phyloP scores from a whole-genome alignment of 2,329 filamentous ascomycete genomes.

The Torrubiella hemipterigena region DNA sequence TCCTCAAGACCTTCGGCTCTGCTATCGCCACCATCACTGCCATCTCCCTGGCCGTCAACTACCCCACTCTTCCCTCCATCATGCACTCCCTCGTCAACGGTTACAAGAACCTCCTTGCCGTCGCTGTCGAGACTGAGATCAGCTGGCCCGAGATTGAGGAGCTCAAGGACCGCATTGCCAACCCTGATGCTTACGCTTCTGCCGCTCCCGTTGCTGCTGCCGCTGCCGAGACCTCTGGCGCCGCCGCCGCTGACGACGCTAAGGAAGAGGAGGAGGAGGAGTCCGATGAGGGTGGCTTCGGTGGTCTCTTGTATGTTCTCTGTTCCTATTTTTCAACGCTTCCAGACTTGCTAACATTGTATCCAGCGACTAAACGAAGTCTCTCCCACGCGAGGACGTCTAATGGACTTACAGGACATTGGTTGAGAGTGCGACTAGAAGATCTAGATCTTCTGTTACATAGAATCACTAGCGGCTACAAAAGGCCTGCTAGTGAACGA shows the following conservation, averaged over 20 bases:
- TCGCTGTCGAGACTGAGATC: constrained; percentile 83
- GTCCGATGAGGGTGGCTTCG: constrained; percentile 59
- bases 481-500: constrained; percentile 20
- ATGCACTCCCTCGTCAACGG: constrained; percentile 93
- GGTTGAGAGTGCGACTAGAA: constrained; percentile 31
- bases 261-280: constrained; percentile 59
- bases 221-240: constrained; percentile 35
- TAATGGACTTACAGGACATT: constrained; percentile 27
- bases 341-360: constrained; percentile 23
- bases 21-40: constrained; percentile 80
- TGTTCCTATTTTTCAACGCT: not conserved
- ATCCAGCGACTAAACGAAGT: constrained; percentile 38
- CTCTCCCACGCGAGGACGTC: constrained; percentile 22
- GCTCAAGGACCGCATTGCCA: constrained; percentile 99
- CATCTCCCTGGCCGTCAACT: constrained; percentile 86
- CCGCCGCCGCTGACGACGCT: constrained; percentile 47
- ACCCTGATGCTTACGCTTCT: constrained; percentile 91
- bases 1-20: constrained; percentile 68
- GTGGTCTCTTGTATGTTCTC: constrained; percentile 58
- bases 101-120: constrained; percentile 93
- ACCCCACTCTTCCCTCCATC: constrained; percentile 91
- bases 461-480: constrained; percentile 36
- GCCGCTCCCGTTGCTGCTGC: constrained; percentile 61
- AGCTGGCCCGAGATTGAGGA: constrained; percentile 92
- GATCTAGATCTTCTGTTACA: constrained; percentile 28